Conservation (phyloP, 1,139 yeast species). For the Dujonia santamariae region DNA sequence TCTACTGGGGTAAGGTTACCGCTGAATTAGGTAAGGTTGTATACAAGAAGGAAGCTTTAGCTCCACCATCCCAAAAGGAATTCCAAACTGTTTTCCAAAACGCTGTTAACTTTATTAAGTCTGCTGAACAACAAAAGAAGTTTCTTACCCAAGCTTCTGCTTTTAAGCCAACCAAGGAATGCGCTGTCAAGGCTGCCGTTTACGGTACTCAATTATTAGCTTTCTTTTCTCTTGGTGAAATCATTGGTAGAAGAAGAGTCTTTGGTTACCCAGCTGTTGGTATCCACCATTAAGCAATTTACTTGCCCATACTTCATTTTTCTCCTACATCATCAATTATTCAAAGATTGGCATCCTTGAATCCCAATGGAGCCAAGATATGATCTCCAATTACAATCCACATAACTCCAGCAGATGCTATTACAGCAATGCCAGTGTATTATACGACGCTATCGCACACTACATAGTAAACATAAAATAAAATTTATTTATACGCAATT, state of each 20-base stretch:
- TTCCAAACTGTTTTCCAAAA: conserved; percentile 72
- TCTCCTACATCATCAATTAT: too few relatives aligned
- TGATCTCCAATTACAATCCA: too few relatives aligned
- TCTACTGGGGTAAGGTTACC: conserved; percentile 89
- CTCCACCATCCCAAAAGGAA: conserved; percentile 83
- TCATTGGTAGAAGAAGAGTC: conserved; percentile 90
- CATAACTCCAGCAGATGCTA: too few relatives aligned
- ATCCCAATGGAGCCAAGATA: too few relatives aligned
- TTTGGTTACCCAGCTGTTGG: conserved; percentile 73
- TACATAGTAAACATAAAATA: too few relatives aligned
- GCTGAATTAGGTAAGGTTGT: conserved; percentile 88
- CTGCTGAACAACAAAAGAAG: conserved; percentile 47
- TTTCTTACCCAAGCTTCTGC: conserved; percentile 38
- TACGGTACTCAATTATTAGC: conserved; percentile 85
- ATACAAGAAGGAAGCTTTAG: conserved; percentile 86
- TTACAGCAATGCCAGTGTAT: too few relatives aligned
- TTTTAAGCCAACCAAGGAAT: conserved; percentile 54
- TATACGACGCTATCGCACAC: too few relatives aligned
- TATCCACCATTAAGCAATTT: conserved; percentile 23
- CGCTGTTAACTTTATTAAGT: conserved; percentile 36
- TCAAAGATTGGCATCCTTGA: too few relatives aligned
- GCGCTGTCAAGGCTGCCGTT: conserved; percentile 66
- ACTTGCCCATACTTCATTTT: too few relatives aligned
- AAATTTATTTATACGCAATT: too few relatives aligned
- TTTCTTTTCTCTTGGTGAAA: conserved; percentile 91